Conservation (phyloP, 2,329 filamentous ascomycete genomes). For the Exophiala sp. region DNA sequence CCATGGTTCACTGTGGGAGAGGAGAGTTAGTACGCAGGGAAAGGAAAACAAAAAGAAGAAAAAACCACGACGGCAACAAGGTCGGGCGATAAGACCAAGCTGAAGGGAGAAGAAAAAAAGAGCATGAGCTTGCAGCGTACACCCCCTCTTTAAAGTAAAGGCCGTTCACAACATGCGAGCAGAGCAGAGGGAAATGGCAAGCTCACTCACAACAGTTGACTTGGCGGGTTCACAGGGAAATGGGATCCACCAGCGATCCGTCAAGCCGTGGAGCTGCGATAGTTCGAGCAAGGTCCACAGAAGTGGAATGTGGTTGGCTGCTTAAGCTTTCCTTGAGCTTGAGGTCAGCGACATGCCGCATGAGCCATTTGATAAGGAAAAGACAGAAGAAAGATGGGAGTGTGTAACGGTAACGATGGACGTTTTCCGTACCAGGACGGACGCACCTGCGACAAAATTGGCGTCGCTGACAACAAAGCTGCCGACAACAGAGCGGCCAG, state of each 20-base stretch:
- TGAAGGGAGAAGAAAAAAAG: slow-evolving; percentile 24
- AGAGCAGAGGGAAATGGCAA: slow-evolving; percentile 19
- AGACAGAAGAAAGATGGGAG: slow-evolving; percentile 5
- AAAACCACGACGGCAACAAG: slow-evolving; percentile 26
- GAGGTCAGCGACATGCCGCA: slow-evolving; percentile 29
- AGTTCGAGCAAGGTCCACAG: slow-evolving; percentile 27
- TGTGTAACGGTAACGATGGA: slow-evolving; percentile 13
- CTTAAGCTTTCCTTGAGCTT: slow-evolving; percentile 30
- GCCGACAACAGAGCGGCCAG: not conserved
- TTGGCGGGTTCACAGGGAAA: slow-evolving; percentile 26
- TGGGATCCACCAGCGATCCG: slow-evolving; percentile 28
- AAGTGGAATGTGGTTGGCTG: slow-evolving; percentile 27
- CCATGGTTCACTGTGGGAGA: slow-evolving; percentile 29
- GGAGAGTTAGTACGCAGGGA: slow-evolving; percentile 28
- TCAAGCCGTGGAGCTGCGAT: slow-evolving; percentile 30
- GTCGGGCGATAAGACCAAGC: slow-evolving; percentile 29
- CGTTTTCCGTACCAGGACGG: slow-evolving; percentile 18
- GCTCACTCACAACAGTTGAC: slow-evolving; percentile 27
- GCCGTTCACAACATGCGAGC: slow-evolving; percentile 26
- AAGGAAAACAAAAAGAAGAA: slow-evolving; percentile 25
- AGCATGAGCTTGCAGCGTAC: slow-evolving; percentile 22
- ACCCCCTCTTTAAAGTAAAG: slow-evolving; percentile 31
- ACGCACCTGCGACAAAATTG: slow-evolving; percentile 14
- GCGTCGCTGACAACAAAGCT: slow-evolving; percentile 8
- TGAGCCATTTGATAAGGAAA: slow-evolving; percentile 29